Percentiles rank a stretch among this genome's conserved stretches.
These are phyloP conservation scores for Apiotrichum akiyoshidainum DNA, from an alignment of 1,284 basidiomycete species.

Conservation along the genomic window DNA sequence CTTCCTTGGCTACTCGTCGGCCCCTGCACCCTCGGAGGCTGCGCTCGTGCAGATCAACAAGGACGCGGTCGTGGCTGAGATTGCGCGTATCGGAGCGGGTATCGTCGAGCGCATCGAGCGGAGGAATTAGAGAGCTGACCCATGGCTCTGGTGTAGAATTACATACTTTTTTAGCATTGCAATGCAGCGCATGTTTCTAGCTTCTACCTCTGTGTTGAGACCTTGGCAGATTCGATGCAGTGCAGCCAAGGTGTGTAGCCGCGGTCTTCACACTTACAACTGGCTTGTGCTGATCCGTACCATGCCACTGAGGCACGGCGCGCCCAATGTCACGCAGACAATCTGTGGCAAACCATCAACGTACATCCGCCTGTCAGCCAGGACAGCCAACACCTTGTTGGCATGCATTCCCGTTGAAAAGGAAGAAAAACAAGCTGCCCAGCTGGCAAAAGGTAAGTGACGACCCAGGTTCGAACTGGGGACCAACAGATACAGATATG, in stretches of 20 bases:
- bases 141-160: no score
- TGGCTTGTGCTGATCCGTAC: no score
- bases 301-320: no score
- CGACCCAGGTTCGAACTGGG: constrained; percentile 4
- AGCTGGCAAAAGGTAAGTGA: not conserved
- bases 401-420: no score
- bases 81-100: constrained; percentile 71
- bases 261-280: no score
- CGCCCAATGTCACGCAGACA: no score
- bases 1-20: constrained; percentile 70
- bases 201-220: not conserved
- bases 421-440: no score
- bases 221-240: no score
- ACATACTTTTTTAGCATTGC: not conserved
- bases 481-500: constrained; percentile 2
- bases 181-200: not conserved
- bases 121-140: not conserved
- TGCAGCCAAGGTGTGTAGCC: no score
- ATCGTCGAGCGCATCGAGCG: constrained; percentile 58
- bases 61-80: constrained; percentile 67
- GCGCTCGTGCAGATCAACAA: constrained; percentile 70
- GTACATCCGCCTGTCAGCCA: no score
- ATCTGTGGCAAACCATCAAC: no score
- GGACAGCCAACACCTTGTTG: no score
- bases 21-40: constrained; percentile 45